These are phyloP conservation scores for Panicum virgatum DNA, from an alignment of 202 grass and related monocot genomes.

Conservation along the genomic window DNA sequence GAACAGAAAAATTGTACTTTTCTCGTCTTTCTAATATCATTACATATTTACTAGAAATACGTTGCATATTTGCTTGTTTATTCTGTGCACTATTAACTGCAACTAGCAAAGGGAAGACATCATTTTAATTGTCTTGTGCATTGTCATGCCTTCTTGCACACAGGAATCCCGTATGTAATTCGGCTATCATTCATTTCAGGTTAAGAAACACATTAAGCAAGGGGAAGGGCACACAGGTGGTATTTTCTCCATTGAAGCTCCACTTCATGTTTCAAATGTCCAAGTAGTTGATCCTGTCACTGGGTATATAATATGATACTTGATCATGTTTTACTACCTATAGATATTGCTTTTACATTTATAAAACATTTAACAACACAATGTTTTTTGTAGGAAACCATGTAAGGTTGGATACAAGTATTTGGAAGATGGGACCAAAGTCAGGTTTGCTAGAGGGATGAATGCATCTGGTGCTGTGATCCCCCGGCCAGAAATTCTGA, in stretches of 20 bases:
- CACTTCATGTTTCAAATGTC: slow-evolving; percentile 98
- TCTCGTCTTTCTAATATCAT: background rate
- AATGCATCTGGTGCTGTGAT: no score
- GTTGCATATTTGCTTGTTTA: background rate
- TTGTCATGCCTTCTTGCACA: background rate
- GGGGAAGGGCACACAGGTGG: slow-evolving; percentile 82
- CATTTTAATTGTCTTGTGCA: background rate
- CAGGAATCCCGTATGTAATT: slow-evolving; percentile 8
- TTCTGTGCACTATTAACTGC: background rate
- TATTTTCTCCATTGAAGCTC: slow-evolving; percentile 97
- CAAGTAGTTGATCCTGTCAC: slow-evolving; percentile 86
- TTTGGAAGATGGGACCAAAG: slow-evolving; percentile 92
- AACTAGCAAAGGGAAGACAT: background rate
- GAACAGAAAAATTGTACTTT: background rate
- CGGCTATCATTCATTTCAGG: slow-evolving; percentile 55
- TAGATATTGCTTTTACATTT: background rate
- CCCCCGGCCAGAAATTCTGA: slow-evolving; percentile 91
- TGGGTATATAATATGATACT: slow-evolving; percentile 67
- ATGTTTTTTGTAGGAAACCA: slow-evolving; percentile 57
- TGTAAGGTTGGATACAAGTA: slow-evolving; percentile 86
- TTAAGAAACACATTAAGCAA: slow-evolving; percentile 97
- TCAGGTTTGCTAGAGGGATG: no score
- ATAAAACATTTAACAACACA: background rate
- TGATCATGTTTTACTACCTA: background rate
- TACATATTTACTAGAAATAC: background rate